A percentile compares a stretch with the other conserved stretches of the same genome.
These are phyloP conservation scores for Penicillium bovifimosum DNA, from an alignment of 495 filamentous ascomycete genomes.

Conservation along the genomic window DNA sequence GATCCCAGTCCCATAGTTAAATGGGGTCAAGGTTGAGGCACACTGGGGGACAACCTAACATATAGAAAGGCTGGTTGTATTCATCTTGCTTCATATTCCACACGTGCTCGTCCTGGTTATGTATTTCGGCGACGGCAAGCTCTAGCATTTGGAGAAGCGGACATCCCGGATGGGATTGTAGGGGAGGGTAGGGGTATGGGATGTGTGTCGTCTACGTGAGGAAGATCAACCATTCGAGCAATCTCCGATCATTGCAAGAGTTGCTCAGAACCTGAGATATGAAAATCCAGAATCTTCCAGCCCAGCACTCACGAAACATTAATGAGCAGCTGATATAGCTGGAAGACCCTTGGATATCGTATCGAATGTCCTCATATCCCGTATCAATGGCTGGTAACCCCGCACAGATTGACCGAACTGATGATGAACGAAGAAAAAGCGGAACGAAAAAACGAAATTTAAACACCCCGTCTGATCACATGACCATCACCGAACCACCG, in stretches of 20 bases:
- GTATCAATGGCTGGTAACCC: neutral
- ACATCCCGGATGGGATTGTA: slow-evolving; percentile 1
- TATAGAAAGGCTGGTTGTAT: slow-evolving; percentile 24
- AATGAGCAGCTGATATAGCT: slow-evolving; percentile 10
- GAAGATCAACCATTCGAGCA: neutral
- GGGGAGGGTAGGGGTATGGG: neutral
- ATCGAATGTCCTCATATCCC: neutral
- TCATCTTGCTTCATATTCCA: slow-evolving; percentile 63
- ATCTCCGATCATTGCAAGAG: neutral
- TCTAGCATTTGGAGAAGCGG: slow-evolving; percentile 62
- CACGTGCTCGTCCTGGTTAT: slow-evolving; percentile 54
- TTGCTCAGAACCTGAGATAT: neutral
- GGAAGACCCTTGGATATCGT: neutral
- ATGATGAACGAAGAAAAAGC: neutral
- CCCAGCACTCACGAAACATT: slow-evolving; percentile 13
- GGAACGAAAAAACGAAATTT: slow-evolving; percentile 7
- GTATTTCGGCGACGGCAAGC: slow-evolving; percentile 54
- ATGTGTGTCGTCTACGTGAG: neutral
- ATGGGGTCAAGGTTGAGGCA: slow-evolving; percentile 45
- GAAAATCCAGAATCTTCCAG: neutral
- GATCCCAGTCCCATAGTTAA: slow-evolving; percentile 48
- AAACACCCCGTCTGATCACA: neutral
- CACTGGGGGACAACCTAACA: slow-evolving; percentile 36
- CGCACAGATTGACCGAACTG: neutral
- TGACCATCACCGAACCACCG: neutral